Evolutionary conservation across 768 basidiomycete species (phyloP).

Genomic region (Pholiota molesta): DNA sequence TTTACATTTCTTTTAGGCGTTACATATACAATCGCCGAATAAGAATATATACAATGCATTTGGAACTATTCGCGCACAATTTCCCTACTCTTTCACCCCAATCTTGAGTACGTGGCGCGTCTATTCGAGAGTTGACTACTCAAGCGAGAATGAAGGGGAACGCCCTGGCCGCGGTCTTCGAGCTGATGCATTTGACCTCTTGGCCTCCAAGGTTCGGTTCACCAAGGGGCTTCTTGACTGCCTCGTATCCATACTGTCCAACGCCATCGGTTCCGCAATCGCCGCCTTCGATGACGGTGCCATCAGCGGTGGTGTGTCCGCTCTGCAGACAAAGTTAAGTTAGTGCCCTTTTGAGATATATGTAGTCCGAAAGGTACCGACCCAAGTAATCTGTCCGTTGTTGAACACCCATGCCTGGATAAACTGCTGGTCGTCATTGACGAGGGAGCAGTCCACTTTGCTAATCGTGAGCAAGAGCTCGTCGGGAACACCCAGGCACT

Average conservation of each 20-base stretch:
- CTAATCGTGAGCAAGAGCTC: constrained; percentile 4
- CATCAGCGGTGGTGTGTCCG: constrained; percentile 6
- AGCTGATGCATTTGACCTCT: constrained; percentile 10
- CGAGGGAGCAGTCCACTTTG: constrained; percentile 2
- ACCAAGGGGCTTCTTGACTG: constrained; percentile 12
- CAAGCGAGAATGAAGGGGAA: constrained; percentile 7
- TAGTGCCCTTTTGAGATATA: neutral
- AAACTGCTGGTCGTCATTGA: constrained; percentile 7
- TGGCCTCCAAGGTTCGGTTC: constrained; percentile 8
- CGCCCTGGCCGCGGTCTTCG: constrained; percentile 7
- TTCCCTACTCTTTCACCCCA: too few relatives aligned
- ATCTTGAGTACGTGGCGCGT: neutral
- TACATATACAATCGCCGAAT: too few relatives aligned
- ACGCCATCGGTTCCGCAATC: constrained; percentile 12
- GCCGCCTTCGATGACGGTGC: constrained; percentile 6
- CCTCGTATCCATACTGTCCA: constrained; percentile 11
- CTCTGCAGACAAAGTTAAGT: neutral
- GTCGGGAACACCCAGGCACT: constrained; percentile 9
- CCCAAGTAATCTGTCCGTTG: constrained; percentile 8
- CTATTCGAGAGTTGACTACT: too few relatives aligned
- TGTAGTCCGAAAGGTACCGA: neutral
- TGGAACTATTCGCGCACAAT: too few relatives aligned
- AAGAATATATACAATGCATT: neutral
- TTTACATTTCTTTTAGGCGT: neutral
- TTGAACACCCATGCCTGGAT: constrained; percentile 3